Conservation (phyloP, 75 land plant species). For the Chamaecyparis obtusa region DNA sequence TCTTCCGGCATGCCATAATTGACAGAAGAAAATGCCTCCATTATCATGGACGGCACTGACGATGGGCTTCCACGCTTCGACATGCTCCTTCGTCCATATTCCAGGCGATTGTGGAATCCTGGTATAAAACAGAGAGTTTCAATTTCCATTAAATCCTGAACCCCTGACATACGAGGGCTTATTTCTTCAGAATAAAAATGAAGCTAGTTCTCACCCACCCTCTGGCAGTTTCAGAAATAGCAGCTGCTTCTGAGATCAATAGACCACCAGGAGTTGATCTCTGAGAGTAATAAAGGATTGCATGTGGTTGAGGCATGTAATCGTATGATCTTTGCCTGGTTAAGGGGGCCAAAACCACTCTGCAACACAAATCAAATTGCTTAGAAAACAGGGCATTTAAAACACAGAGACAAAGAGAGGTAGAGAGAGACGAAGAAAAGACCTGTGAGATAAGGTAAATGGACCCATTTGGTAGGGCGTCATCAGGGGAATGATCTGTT, state of each 20-base stretch:
- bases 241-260: constrained; percentile 30
- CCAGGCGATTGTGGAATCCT: not conserved
- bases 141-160: too few species aligned
- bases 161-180: too few species aligned
- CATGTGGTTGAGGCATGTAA: constrained; percentile 31
- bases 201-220: constrained; percentile 15
- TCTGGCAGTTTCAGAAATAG: constrained; percentile 25
- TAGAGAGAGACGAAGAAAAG: too few species aligned
- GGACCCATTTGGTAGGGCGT: constrained; percentile 41
- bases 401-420: not conserved
- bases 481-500: constrained; percentile 29
- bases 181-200: too few species aligned
- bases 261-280: constrained; percentile 29
- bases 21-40: constrained; percentile 36
- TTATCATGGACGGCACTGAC: constrained; percentile 31
- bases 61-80: constrained; percentile 42
- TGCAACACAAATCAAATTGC: constrained; percentile 3
- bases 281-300: constrained; percentile 32
- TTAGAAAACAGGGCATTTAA: not conserved
- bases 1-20: constrained; percentile 41
- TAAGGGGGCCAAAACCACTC: constrained; percentile 34
- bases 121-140: too few species aligned
- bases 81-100: constrained; percentile 21
- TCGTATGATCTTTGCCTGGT: constrained; percentile 31
- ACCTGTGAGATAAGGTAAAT: constrained; percentile 51